Evolutionary conservation across 495 filamentous ascomycete genomes (phyloP).

Genomic region (Haplographium delicatum): DNA sequence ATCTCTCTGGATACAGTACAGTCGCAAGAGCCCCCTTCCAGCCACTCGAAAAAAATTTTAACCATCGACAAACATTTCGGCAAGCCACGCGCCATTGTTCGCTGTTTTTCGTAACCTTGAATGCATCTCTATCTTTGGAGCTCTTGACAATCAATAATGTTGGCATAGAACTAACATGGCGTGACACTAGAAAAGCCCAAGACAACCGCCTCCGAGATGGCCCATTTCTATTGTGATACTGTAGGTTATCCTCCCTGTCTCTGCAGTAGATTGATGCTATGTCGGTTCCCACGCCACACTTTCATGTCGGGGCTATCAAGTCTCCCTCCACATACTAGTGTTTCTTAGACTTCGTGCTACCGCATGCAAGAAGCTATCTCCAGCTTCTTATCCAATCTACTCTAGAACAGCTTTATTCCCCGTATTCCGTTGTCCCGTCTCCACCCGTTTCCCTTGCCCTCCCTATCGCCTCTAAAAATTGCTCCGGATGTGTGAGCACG

Average conservation of each 20-base stretch:
- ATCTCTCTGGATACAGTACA: no score
- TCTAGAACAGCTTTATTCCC: neutral
- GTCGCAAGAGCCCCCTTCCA: no score
- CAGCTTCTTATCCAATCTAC: neutral
- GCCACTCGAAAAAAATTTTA: no score
- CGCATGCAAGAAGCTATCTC: slow-evolving; percentile 3
- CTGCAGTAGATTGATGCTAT: neutral
- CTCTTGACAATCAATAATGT: no score
- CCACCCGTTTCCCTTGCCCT: slow-evolving; percentile 4
- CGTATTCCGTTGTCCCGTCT: slow-evolving; percentile 11
- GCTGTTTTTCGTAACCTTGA: slow-evolving; percentile 20
- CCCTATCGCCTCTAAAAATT: no score
- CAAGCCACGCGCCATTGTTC: slow-evolving; percentile 19
- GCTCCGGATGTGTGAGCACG: no score
- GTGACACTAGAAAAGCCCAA: no score
- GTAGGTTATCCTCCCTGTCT: neutral
- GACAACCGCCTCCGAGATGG: no score
- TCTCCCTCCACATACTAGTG: neutral
- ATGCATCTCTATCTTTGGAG: no score
- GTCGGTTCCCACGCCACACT: neutral
- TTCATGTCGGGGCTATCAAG: neutral
- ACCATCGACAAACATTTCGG: no score
- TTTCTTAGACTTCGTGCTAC: neutral
- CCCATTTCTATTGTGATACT: no score
- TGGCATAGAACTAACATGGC: no score